Conservation (phyloP, 495 filamentous ascomycete species). For the Penicillium riverlandense region DNA sequence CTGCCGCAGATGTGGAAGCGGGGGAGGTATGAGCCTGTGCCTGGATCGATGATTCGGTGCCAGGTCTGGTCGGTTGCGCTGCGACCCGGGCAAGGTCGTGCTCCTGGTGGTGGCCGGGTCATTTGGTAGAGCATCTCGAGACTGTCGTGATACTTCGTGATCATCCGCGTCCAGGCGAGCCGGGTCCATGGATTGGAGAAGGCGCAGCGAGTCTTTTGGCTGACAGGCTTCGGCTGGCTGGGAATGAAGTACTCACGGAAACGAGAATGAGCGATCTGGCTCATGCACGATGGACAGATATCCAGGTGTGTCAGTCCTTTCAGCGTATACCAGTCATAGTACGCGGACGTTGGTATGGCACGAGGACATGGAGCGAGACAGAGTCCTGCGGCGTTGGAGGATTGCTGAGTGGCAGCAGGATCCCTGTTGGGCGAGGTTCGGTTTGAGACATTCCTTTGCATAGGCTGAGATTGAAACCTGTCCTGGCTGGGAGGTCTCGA, state of each 20-base stretch:
- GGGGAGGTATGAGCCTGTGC: constrained; percentile 39
- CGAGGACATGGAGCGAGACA: constrained; percentile 50
- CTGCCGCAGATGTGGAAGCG: constrained; percentile 52
- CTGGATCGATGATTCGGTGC: constrained; percentile 52
- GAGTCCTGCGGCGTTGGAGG: constrained; percentile 9
- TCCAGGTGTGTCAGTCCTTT: constrained; percentile 47
- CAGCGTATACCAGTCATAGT: constrained; percentile 62
- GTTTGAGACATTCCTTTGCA: background rate
- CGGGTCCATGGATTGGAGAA: constrained; percentile 59
- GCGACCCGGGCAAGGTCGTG: constrained; percentile 45
- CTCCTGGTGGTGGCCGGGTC: constrained; percentile 37
- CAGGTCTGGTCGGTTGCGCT: constrained; percentile 41
- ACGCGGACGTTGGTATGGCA: constrained; percentile 35
- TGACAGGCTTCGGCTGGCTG: constrained; percentile 29
- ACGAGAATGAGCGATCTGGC: constrained; percentile 45
- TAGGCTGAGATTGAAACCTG: constrained; percentile 5
- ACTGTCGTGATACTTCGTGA: constrained; percentile 46
- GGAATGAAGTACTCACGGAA: constrained; percentile 48
- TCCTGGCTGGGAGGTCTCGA: constrained; percentile 4
- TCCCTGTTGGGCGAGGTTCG: constrained; percentile 9
- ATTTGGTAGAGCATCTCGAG: constrained; percentile 48
- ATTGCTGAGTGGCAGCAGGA: constrained; percentile 6
- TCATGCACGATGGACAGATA: constrained; percentile 59
- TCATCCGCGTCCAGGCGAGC: constrained; percentile 58
- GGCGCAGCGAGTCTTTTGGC: constrained; percentile 44